Evolutionary conservation across 331 rosid species (phyloP), one percentile per base, ranked within the genome.

Genomic region (Spiraea crenata): DNA sequence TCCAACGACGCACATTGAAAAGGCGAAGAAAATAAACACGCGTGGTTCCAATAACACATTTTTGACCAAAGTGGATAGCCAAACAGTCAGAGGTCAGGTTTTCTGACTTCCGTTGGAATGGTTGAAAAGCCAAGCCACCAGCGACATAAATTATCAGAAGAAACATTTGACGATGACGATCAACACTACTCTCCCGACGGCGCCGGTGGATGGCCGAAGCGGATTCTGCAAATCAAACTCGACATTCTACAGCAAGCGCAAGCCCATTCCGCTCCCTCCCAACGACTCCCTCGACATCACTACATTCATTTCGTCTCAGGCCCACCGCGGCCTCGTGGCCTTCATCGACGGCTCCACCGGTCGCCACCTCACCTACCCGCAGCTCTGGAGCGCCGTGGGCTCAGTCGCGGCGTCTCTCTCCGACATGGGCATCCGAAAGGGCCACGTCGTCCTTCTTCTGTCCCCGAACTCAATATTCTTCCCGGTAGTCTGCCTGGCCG

Each of bases 301-400:
- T 65, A 85, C 95, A 2, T 90, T 93, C 85, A 84, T 93, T 78
- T 87, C 99, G 41, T 89, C 96, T 38, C 85, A 78, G 5, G 82
- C 96, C 38, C 99, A 93, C 80, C 77, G 54, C 1, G 97, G 95
- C 57, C 80, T 41, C 45, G 47, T 70, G 31, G 97, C 96, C 71
- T 86, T 89, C 92, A 62, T 93, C 75, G 95, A 93, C 67, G 92
- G 95, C 71, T 50, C 91, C 83, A 85, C 95, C 9, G 96, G 92
- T 65, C 84, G 47, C 49, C 79, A 83, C 35, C 59, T 93, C 82
- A 87, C 86, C 63, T 93, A 80, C 73, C 19, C 42, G 1, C 81
- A 87, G 0, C 92, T 93, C 71, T 93, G 99, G 99, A 44, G 35
- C 0, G 76, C 91, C 6, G 96, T 90, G 3, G 69, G 85, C 5